Evolutionary conservation across 495 filamentous ascomycete species (phyloP), one percentile per base, ranked within the genome.

Genomic region (Durotheca rogersii): DNA sequence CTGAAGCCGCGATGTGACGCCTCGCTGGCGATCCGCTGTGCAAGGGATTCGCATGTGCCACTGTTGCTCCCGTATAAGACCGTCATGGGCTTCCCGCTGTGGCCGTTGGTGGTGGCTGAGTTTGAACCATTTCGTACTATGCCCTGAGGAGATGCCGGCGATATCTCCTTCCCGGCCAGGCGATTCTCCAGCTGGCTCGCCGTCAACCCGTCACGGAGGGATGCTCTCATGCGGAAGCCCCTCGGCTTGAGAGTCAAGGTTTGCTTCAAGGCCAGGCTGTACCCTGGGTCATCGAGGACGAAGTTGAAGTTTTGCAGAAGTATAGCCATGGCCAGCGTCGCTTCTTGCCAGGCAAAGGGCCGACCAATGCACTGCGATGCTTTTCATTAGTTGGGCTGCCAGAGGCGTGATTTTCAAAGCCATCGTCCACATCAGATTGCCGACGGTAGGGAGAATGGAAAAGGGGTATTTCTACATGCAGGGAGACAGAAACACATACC

Each of bases 211-310:
- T 81, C 63, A 6, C 87, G 73, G 0, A 87, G 66, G 1, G 66
- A 75, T 6, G 85, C 87, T 17, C 74, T 80, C 72, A 93, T 88
- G 38, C 75, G 76, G 64, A 90, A 85, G 35, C 78, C 81, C 43
- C 84, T 81, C 0, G 88, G 88, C 63, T 91, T 93, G 63, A 87
- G 78, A 0, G 87, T 90, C 7, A 90, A 70, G 0, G 85, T 88
- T 62, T 86, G 78, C 62, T 85, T 86, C 55, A 87, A 67, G 30
- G 82, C 74, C 19, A 92, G 69, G 31, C 80, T 68, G 40, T 90
- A 90, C 12, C 52, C 66, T 2, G 79, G 75, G 44, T 85, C 81
- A 30, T 78, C 72, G 7, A 77, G 45, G 3, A 66, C 55, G 47
- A 85, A 80, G 58, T 85, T 76, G 68, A 86, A 84, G 53, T 79